Conservation (phyloP, 768 basidiomycete genomes). For the Trametopsis cervina region DNA sequence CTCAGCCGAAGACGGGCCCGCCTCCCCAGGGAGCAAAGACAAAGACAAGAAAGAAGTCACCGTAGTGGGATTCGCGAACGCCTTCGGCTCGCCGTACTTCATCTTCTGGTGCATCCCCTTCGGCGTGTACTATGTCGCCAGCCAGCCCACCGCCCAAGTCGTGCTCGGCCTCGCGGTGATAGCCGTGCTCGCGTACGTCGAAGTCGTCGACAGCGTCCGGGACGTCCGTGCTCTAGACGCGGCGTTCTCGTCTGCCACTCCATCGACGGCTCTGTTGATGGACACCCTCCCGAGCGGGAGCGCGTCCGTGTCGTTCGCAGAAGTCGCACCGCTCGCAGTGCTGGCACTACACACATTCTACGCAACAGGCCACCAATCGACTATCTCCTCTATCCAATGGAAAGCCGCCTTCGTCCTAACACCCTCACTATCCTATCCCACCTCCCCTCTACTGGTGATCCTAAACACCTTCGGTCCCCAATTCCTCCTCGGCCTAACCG, state of each 20-base stretch:
- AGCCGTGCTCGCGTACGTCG: conserved; percentile 69
- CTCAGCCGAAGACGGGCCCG: conserved; percentile 7
- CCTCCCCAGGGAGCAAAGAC: conserved; percentile 18
- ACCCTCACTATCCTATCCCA: conserved; percentile 58
- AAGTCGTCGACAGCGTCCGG: conserved; percentile 74
- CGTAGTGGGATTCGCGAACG: conserved; percentile 83
- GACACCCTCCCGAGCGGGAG: conserved; percentile 23
- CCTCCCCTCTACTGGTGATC: conserved; percentile 65
- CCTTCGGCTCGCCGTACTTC: conserved; percentile 83
- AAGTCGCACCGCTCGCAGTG: conserved; percentile 68
- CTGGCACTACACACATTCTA: conserved; percentile 76
- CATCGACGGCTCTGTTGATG: conserved; percentile 36
- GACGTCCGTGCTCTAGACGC: conserved; percentile 54
- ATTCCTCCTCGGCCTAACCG: conserved; percentile 57
- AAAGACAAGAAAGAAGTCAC: conserved; percentile 37
- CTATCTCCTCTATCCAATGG: conserved; percentile 90
- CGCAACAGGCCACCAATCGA: conserved; percentile 88
- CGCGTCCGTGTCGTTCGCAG: conserved; percentile 46
- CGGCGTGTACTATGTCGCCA: conserved; percentile 52
- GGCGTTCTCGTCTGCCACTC: conserved; percentile 41
- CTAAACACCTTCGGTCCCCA: conserved; percentile 75
- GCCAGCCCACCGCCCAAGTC: conserved; percentile 80
- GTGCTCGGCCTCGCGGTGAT: conserved; percentile 57
- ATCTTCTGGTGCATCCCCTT: conserved; percentile 72
- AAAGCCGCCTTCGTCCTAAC: conserved; percentile 86